A percentile compares a stretch with the other conserved stretches of the same genome.
These are phyloP conservation scores for Coriaria nepalensis DNA, from an alignment of 306 rosid species.

Conservation along the genomic window DNA sequence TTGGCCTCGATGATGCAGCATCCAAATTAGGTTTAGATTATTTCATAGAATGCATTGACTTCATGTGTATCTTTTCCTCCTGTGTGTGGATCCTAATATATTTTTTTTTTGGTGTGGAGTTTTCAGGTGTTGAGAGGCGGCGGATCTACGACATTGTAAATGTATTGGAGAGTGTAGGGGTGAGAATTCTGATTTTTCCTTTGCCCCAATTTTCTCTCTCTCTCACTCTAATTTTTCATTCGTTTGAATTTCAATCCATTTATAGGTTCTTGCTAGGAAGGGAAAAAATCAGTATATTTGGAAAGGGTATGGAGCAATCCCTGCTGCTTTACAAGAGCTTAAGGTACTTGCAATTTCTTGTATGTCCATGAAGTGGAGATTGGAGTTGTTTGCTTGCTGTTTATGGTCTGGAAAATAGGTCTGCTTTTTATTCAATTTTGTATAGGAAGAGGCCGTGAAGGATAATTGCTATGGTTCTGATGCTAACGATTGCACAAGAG, in stretches of 20 bases:
- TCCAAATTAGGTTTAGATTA: constrained; percentile 41
- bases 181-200: constrained; percentile 6
- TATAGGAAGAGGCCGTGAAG: constrained; percentile 29
- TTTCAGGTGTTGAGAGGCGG: constrained; percentile 72
- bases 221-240: neutral
- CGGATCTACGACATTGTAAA: constrained; percentile 93
- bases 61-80: neutral
- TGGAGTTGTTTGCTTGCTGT: neutral
- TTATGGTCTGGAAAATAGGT: neutral
- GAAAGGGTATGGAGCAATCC: constrained; percentile 85
- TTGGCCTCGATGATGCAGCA: constrained; percentile 95
- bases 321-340: constrained; percentile 48
- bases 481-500: constrained; percentile 17
- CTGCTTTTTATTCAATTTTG: constrained; percentile 5
- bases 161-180: constrained; percentile 85
- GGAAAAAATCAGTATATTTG: constrained; percentile 88
- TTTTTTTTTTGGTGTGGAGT: neutral
- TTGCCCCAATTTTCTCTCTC: neutral
- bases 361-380: neutral
- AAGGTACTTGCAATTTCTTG: constrained; percentile 27
- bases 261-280: constrained; percentile 67
- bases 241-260: neutral
- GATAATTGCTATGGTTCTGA: constrained; percentile 18
- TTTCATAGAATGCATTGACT: neutral
- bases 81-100: neutral